Percentiles rank a stretch among this genome's conserved stretches.
Conservation (phyloP, 2,329 filamentous ascomycete species). For the Raffaelea albimanens region DNA sequence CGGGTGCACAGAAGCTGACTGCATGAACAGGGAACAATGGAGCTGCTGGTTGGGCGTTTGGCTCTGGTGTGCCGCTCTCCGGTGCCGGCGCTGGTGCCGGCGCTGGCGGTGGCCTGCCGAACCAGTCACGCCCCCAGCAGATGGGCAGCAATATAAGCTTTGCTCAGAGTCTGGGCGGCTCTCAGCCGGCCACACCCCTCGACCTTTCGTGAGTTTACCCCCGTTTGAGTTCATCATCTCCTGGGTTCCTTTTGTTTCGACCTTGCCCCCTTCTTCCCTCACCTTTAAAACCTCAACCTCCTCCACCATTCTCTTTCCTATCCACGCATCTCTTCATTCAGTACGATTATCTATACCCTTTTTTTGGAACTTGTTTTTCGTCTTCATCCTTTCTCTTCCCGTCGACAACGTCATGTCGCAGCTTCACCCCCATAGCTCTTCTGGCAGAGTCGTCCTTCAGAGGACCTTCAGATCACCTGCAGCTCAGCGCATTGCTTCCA, state of each 20-base stretch:
- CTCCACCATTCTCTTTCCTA: neutral
- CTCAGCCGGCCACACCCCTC: conserved; percentile 51
- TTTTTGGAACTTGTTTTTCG: conserved; percentile 1
- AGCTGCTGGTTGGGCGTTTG: conserved; percentile 55
- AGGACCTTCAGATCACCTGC: conserved; percentile 8
- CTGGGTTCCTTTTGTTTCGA: conserved; percentile 4
- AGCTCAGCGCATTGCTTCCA: conserved; percentile 3
- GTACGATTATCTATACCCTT: neutral
- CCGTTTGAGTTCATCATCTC: too few species aligned
- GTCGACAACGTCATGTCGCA: conserved; percentile 1
- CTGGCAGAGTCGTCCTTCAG: conserved; percentile 4
- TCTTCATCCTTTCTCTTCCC: neutral
- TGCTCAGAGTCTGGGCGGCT: conserved; percentile 55
- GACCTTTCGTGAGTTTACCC: conserved; percentile 52
- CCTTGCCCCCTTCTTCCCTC: neutral
- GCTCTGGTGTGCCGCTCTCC: conserved; percentile 52
- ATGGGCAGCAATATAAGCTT: conserved; percentile 51
- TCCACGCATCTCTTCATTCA: neutral
- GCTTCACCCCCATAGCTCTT: conserved; percentile 5
- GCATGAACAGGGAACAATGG: conserved; percentile 35
- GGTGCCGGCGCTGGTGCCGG: conserved; percentile 24
- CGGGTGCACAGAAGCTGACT: neutral
- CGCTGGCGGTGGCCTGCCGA: conserved; percentile 33
- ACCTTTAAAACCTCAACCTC: neutral
- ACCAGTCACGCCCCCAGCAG: conserved; percentile 33